phyloP scores from a whole-genome alignment of 345 rosid genomes.

The Citrus sp. region DNA sequence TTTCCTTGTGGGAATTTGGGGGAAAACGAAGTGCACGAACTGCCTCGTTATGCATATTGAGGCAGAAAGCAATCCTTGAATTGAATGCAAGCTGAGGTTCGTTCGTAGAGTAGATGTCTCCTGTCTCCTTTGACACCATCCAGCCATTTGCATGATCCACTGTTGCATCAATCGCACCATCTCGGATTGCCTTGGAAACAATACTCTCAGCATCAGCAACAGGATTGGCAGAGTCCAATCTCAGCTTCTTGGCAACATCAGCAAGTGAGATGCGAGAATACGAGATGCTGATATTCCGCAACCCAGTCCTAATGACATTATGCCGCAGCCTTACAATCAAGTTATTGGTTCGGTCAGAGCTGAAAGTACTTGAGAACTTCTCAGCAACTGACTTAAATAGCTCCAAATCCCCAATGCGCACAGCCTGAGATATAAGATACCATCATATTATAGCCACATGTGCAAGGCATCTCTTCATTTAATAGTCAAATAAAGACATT shows the following conservation, averaged over 20 bases:
- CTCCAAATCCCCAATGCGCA: slow-evolving; percentile 56
- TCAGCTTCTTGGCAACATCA: slow-evolving; percentile 56
- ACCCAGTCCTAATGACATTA: slow-evolving; percentile 58
- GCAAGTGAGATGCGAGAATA: slow-evolving; percentile 51
- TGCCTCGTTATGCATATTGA: slow-evolving; percentile 61
- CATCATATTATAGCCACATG: neutral
- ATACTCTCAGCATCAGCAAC: slow-evolving; percentile 62
- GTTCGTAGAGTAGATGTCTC: slow-evolving; percentile 57
- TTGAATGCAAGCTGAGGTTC: slow-evolving; percentile 54
- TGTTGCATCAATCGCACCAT: slow-evolving; percentile 57
- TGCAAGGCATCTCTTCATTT: neutral
- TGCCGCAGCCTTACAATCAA: slow-evolving; percentile 49
- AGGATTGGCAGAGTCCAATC: slow-evolving; percentile 46
- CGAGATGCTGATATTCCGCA: slow-evolving; percentile 56
- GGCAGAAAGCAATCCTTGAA: slow-evolving; percentile 57
- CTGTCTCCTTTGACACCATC: slow-evolving; percentile 58
- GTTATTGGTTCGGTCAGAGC: slow-evolving; percentile 39
- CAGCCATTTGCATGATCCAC: slow-evolving; percentile 51
- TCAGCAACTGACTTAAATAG: slow-evolving; percentile 56
- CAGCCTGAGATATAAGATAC: slow-evolving; percentile 36
- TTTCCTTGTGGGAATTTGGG: slow-evolving; percentile 59
- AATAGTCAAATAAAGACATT: neutral
- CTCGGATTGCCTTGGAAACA: slow-evolving; percentile 55
- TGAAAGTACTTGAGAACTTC: slow-evolving; percentile 46
- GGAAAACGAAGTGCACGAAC: slow-evolving; percentile 59